phyloP scores from a whole-genome alignment of 371 early-diverging fungal species.

The Polyrhizophydium stewartii region DNA sequence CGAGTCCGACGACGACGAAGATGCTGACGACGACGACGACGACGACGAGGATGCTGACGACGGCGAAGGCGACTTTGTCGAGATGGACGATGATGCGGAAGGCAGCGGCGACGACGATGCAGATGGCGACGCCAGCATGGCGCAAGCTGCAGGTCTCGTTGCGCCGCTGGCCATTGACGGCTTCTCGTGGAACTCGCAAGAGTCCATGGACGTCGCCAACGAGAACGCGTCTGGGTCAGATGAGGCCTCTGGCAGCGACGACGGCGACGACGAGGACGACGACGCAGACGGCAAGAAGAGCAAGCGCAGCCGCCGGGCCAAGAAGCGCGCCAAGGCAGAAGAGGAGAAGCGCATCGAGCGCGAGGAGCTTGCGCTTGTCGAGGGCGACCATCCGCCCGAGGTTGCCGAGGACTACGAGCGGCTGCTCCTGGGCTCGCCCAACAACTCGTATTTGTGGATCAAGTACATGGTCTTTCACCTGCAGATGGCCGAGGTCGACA shows the following conservation, averaged over 20 bases:
- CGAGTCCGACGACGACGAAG: constrained; percentile 17
- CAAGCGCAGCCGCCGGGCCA: constrained; percentile 26
- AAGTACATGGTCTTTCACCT: constrained; percentile 97
- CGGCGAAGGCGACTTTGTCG: constrained; percentile 38
- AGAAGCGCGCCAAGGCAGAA: constrained; percentile 32
- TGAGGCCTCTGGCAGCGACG: constrained; percentile 27
- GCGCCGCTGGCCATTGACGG: constrained; percentile 36
- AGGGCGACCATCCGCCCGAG: constrained; percentile 31
- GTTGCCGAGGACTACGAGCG: constrained; percentile 76
- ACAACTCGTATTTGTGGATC: constrained; percentile 95
- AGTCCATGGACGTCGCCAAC: constrained; percentile 24
- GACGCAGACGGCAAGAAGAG: constrained; percentile 25
- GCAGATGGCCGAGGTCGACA: constrained; percentile 81
- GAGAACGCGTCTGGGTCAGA: constrained; percentile 28
- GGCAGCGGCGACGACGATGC: constrained; percentile 36
- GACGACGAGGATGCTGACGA: constrained; percentile 38
- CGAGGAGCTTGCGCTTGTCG: constrained; percentile 30
- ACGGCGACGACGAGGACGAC: constrained; percentile 39
- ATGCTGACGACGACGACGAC: constrained; percentile 17
- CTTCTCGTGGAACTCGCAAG: constrained; percentile 61
- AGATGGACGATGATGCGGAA: constrained; percentile 35
- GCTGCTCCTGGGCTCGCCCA: constrained; percentile 86
- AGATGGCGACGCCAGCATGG: constrained; percentile 27
- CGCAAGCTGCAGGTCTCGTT: neutral
- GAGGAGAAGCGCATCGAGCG: constrained; percentile 35